Evolutionary conservation across 2,329 filamentous ascomycete species (phyloP).

Genomic region (Colletotrichum caudatum): DNA sequence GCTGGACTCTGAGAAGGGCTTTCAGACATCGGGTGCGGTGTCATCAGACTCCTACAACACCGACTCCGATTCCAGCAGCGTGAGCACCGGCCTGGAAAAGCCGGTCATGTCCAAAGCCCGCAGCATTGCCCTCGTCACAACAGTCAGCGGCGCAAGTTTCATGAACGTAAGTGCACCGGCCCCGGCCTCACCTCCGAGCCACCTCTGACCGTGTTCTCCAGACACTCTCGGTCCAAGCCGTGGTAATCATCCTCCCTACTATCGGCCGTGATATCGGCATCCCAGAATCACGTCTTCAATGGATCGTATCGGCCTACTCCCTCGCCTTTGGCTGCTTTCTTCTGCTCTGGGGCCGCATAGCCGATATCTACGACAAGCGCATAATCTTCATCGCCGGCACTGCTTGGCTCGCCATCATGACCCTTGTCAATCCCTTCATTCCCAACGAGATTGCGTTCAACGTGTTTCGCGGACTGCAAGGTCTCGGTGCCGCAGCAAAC

Average conservation of each 20-base stretch:
- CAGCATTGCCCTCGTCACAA: slow-evolving; percentile 66
- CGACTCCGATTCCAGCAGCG: slow-evolving; percentile 43
- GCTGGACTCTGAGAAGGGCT: slow-evolving; percentile 21
- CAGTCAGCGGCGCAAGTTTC: slow-evolving; percentile 67
- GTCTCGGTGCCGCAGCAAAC: slow-evolving; percentile 76
- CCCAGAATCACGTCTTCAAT: slow-evolving; percentile 70
- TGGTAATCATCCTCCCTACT: slow-evolving; percentile 73
- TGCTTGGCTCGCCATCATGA: slow-evolving; percentile 70
- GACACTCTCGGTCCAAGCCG: slow-evolving; percentile 69
- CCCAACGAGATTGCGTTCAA: slow-evolving; percentile 77
- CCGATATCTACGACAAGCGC: slow-evolving; percentile 75
- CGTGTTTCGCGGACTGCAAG: slow-evolving; percentile 74
- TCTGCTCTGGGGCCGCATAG: slow-evolving; percentile 75
- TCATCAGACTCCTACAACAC: slow-evolving; percentile 6
- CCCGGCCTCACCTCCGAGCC: background rate
- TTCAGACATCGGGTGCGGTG: background rate
- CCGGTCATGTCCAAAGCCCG: slow-evolving; percentile 62
- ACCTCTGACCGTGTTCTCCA: slow-evolving; percentile 43
- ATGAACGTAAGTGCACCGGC: slow-evolving; percentile 59
- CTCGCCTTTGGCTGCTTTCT: slow-evolving; percentile 77
- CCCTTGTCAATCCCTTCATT: slow-evolving; percentile 72
- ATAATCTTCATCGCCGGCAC: slow-evolving; percentile 74
- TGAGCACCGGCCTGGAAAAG: slow-evolving; percentile 31
- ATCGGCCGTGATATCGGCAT: slow-evolving; percentile 68
- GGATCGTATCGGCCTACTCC: slow-evolving; percentile 75